Evolutionary conservation across 2,329 filamentous ascomycete species (phyloP).

Genomic region (Stylonectria norvegica): DNA sequence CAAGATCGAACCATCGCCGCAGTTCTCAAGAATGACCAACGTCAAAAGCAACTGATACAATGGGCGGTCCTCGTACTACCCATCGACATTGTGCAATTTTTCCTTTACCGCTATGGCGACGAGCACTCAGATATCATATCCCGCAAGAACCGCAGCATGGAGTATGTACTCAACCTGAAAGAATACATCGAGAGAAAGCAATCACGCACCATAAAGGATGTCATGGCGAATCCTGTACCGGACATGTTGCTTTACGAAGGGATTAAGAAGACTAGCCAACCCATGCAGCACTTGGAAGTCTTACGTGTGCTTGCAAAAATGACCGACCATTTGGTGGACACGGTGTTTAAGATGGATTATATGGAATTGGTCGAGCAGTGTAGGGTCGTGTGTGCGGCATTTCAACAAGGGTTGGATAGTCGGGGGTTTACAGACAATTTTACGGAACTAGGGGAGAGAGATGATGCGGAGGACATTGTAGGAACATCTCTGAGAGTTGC

Average conservation of each 20-base stretch:
- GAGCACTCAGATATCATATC: background rate
- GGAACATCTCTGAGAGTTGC: background rate
- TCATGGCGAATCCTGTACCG: background rate
- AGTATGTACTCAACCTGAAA: no score
- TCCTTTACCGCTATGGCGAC: background rate
- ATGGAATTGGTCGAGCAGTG: background rate
- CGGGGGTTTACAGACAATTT: background rate
- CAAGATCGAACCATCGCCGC: background rate
- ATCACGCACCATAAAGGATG: no score
- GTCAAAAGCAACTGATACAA: background rate
- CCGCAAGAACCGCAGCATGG: background rate
- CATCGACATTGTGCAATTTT: background rate
- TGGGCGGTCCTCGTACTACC: background rate
- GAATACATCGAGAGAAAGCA: no score
- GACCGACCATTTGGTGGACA: background rate
- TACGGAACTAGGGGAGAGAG: background rate
- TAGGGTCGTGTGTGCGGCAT: background rate
- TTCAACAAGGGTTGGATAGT: background rate
- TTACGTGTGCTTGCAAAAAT: background rate
- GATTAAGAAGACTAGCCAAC: background rate
- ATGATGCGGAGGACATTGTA: background rate
- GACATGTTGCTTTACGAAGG: background rate
- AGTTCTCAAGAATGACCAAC: background rate
- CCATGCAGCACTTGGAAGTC: background rate
- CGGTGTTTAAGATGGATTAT: background rate